A percentile compares a stretch with the other conserved stretches of the same genome.
Conservation (phyloP, 129 eudicot genomes). For the Artemisia tridentata region DNA sequence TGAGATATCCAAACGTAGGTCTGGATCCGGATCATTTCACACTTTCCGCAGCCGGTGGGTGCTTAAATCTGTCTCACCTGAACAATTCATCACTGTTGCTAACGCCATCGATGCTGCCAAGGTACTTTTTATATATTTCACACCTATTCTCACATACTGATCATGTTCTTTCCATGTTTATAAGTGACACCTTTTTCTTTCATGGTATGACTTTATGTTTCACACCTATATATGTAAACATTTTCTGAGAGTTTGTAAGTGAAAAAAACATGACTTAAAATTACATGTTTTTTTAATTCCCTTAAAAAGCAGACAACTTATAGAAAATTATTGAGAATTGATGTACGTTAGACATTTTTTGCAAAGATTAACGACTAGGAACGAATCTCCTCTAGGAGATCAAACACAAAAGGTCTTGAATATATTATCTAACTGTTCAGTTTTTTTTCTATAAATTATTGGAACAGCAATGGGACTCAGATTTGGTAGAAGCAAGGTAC, state of each 20-base stretch:
- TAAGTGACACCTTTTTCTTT: too few species aligned
- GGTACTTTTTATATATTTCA: constrained; percentile 33
- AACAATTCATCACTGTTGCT: constrained; percentile 80
- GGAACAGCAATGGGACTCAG: constrained; percentile 90
- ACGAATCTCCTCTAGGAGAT: too few species aligned
- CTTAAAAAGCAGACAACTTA: too few species aligned
- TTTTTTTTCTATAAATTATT: neutral
- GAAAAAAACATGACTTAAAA: neutral
- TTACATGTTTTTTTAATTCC: too few species aligned
- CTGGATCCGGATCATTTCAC: constrained; percentile 77
- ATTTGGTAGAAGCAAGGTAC: constrained; percentile 86
- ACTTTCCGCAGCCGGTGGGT: constrained; percentile 77
- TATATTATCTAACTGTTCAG: neutral
- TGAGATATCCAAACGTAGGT: constrained; percentile 79
- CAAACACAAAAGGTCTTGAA: neutral
- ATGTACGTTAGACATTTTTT: too few species aligned
- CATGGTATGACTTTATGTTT: neutral
- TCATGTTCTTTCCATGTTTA: neutral
- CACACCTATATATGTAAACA: neutral
- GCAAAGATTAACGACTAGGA: too few species aligned
- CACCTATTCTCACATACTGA: neutral
- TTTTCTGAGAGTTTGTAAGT: neutral
- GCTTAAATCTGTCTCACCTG: constrained; percentile 66
- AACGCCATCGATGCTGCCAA: constrained; percentile 97
- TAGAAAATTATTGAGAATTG: too few species aligned